Evolutionary conservation across 73 alveolate species (phyloP).

Genomic region (Tetrahymena elliotti): DNA sequence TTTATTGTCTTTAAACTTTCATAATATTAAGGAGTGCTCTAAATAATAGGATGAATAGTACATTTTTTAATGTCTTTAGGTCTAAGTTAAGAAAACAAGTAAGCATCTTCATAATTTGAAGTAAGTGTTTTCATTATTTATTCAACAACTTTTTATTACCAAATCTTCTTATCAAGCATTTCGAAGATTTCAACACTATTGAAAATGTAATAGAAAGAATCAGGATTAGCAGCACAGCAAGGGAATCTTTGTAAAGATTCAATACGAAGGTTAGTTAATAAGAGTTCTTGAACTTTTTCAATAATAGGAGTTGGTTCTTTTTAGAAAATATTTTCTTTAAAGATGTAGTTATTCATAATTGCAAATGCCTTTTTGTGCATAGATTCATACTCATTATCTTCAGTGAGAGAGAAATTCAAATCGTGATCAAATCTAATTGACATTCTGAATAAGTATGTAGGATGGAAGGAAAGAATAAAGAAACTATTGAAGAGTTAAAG

Average conservation of each 20-base stretch:
- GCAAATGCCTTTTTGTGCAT: background rate
- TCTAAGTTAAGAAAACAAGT: background rate
- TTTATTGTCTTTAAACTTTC: background rate
- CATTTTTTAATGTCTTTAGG: background rate
- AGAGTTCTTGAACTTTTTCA: background rate
- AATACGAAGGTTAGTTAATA: background rate
- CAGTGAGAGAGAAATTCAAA: background rate
- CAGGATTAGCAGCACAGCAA: background rate
- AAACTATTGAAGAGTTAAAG: background rate
- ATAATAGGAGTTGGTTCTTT: background rate
- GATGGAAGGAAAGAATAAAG: background rate
- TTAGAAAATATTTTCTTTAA: background rate
- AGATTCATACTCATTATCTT: background rate
- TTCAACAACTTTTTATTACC: background rate
- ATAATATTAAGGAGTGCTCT: background rate
- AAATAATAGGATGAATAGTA: background rate
- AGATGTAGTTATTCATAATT: background rate
- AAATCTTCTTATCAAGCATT: background rate
- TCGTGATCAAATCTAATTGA: background rate
- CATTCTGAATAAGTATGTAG: background rate
- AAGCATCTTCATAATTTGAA: background rate
- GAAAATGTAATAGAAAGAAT: background rate
- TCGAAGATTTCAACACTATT: background rate
- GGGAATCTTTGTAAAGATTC: background rate
- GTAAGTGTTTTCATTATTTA: background rate